Conservation (phyloP, 768 basidiomycete genomes). For the Brasilioporus rufonigricans region DNA sequence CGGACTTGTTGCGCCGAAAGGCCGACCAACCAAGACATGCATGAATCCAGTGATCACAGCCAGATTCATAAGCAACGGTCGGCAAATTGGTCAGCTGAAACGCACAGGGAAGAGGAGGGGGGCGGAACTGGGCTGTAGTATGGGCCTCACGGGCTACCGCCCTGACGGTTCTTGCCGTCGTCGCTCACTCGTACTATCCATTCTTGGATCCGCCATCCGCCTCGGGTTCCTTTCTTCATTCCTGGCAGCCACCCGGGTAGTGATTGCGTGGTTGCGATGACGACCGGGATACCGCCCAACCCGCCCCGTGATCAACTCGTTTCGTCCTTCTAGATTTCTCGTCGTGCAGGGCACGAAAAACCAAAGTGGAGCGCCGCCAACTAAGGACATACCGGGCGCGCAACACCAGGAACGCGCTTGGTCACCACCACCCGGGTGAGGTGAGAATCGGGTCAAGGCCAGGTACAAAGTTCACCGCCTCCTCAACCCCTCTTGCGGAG, state of each 20-base stretch:
- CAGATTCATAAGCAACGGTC: background rate
- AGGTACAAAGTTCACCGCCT: constrained; percentile 19
- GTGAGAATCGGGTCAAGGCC: constrained; percentile 2
- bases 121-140: no score
- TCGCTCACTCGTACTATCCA: background rate
- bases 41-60: background rate
- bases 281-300: constrained; percentile 25
- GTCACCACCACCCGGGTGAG: background rate
- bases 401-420: background rate
- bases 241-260: constrained; percentile 7
- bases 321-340: constrained; percentile 10
- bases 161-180: background rate
- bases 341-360: background rate
- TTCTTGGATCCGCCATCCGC: background rate
- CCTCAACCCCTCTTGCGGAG: background rate
- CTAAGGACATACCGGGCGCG: constrained; percentile 1
- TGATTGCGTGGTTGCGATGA: constrained; percentile 23
- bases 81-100: constrained; percentile 1
- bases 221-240: background rate
- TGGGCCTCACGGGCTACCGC: no score
- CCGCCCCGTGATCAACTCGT: constrained; percentile 26
- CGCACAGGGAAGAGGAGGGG: background rate
- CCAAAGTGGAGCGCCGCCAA: constrained; percentile 2
- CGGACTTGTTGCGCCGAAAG: background rate
- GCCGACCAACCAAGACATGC: background rate